Evolutionary conservation across 1,284 basidiomycete species (phyloP).

Genomic region (Fomitopsis palustris): DNA sequence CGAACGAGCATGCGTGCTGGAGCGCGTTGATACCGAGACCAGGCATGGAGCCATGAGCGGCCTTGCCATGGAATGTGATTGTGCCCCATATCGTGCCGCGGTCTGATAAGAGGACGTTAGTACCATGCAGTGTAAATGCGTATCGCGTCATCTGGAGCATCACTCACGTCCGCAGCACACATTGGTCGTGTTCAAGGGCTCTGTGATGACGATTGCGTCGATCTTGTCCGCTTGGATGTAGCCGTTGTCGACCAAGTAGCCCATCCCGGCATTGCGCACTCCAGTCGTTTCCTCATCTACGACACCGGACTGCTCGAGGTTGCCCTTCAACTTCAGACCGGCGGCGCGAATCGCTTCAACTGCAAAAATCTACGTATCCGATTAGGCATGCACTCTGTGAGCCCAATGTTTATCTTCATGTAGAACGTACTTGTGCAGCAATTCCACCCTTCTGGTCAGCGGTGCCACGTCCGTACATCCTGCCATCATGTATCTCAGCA

Average conservation of each 20-base stretch:
- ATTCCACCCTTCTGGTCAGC: constrained; percentile 12
- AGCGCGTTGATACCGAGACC: constrained; percentile 10
- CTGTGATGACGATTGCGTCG: constrained; percentile 11
- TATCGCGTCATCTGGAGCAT: not conserved
- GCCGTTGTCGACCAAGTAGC: constrained; percentile 8
- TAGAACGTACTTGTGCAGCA: constrained; percentile 7
- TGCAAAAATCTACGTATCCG: constrained; percentile 6
- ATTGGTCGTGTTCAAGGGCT: constrained; percentile 11
- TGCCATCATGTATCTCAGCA: constrained; percentile 4
- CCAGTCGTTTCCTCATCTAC: constrained; percentile 11
- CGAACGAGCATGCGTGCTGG: constrained; percentile 9
- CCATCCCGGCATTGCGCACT: constrained; percentile 7
- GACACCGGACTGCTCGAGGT: constrained; percentile 9
- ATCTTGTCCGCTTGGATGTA: constrained; percentile 8
- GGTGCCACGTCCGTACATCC: constrained; percentile 10
- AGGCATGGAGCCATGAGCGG: constrained; percentile 11
- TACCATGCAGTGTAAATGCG: not conserved
- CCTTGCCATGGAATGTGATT: constrained; percentile 5
- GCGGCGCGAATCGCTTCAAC: constrained; percentile 9
- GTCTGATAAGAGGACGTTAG: not conserved
- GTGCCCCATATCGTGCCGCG: constrained; percentile 12
- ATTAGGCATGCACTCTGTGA: too few relatives aligned
- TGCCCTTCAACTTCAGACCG: constrained; percentile 7
- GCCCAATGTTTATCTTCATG: too few relatives aligned
- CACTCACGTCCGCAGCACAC: constrained; percentile 11